These are phyloP conservation scores for Coelastrella sp. DNA, from an alignment of 139 green algal genomes.

Conservation along the genomic window DNA sequence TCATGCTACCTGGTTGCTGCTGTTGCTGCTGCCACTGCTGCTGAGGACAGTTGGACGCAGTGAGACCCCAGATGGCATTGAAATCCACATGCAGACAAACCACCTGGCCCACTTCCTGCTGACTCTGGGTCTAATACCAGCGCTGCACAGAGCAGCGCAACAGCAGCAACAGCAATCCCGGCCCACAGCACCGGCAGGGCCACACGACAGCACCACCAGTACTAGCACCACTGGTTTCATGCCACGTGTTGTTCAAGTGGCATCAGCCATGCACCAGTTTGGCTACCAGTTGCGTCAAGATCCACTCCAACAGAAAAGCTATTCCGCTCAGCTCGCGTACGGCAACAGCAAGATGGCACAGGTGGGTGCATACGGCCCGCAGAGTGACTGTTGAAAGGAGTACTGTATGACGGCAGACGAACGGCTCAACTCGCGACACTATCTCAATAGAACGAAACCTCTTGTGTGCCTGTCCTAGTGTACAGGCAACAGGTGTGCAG, in stretches of 20 bases:
- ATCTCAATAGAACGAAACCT: too few relatives aligned
- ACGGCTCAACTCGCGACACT: too few relatives aligned
- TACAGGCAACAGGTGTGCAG: too few relatives aligned
- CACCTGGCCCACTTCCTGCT: slow-evolving; percentile 87
- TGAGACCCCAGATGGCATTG: slow-evolving; percentile 77
- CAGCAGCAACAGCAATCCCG: background rate
- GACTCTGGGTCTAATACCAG: slow-evolving; percentile 79
- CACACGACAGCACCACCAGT: background rate
- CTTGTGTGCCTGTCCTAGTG: too few relatives aligned
- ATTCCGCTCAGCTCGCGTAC: slow-evolving; percentile 64
- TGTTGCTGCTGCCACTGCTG: background rate
- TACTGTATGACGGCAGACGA: too few relatives aligned
- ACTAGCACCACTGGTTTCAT: background rate
- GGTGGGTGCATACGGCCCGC: background rate
- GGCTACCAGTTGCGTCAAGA: slow-evolving; percentile 33
- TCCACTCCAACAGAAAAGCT: slow-evolving; percentile 48
- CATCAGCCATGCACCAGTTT: slow-evolving; percentile 65
- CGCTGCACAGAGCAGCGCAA: slow-evolving; percentile 52
- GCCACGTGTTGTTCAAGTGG: slow-evolving; percentile 75
- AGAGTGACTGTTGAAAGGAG: too few relatives aligned
- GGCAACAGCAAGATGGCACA: slow-evolving; percentile 83
- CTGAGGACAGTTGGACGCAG: slow-evolving; percentile 56
- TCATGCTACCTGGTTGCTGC: background rate
- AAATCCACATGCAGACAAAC: slow-evolving; percentile 88
- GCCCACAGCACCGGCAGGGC: background rate